phyloP scores from a whole-genome alignment of 1,284 basidiomycete genomes.

The Golubevia pallescens region DNA sequence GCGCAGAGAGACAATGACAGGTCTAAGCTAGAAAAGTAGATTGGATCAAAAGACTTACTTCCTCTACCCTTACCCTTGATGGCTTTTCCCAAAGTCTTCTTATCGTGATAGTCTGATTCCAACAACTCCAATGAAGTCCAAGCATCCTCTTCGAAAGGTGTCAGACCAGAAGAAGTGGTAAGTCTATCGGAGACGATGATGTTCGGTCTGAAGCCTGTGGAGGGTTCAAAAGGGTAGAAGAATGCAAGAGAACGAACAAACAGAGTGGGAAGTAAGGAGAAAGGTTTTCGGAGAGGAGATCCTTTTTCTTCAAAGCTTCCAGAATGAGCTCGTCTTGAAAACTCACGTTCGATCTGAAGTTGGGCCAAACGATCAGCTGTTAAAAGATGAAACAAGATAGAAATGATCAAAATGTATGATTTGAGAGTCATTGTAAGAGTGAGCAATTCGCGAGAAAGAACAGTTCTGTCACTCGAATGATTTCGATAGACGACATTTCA shows the following conservation, averaged over 20 bases:
- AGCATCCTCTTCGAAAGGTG: constrained; percentile 48
- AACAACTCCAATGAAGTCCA: constrained; percentile 45
- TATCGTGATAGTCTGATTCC: constrained; percentile 5
- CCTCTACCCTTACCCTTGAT: constrained; percentile 33
- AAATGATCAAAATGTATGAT: no score
- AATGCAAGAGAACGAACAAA: background rate
- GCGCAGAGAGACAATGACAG: background rate
- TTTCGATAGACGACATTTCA: no score
- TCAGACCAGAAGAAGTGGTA: constrained; percentile 12
- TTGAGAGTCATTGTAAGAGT: no score
- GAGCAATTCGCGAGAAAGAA: no score
- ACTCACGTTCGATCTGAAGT: no score
- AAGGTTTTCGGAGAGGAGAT: background rate
- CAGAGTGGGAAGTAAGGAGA: background rate
- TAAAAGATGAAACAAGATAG: no score
- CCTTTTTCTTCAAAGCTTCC: no score
- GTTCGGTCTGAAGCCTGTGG: constrained; percentile 40
- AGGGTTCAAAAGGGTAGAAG: no score
- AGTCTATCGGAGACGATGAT: constrained; percentile 33
- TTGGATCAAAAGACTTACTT: background rate
- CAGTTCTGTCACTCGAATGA: no score
- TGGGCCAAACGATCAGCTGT: no score
- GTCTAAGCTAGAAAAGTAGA: background rate
- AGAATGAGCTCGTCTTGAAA: no score
- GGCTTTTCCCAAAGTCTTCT: constrained; percentile 18